Evolutionary conservation across 2,329 filamentous ascomycete genomes (phyloP).

Genomic region (Claviceps pusilla): DNA sequence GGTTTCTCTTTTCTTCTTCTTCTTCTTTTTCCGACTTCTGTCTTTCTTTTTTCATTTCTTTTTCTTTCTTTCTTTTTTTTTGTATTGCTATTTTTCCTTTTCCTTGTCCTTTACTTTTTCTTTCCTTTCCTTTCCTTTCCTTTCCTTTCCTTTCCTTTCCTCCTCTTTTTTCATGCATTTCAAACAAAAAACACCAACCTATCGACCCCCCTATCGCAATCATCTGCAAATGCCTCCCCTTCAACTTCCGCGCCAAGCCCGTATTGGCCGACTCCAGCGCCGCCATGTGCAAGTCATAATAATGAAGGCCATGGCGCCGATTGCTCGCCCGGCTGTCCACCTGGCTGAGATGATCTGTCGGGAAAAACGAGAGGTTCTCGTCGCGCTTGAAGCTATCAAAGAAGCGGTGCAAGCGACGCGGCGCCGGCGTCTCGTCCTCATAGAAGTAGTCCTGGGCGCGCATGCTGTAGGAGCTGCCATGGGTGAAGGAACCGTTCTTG

Average conservation of each 20-base stretch:
- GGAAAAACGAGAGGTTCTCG: constrained; percentile 33
- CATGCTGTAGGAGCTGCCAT: constrained; percentile 36
- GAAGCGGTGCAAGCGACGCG: constrained; percentile 27
- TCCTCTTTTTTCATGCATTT: no score
- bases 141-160: no score
- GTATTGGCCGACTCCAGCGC: constrained; percentile 63
- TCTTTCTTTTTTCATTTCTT: no score
- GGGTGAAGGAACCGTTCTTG: constrained; percentile 40
- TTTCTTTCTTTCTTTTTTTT: no score
- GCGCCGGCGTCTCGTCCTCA: constrained; percentile 17
- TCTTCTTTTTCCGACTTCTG: no score
- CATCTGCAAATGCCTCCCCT: constrained; percentile 85
- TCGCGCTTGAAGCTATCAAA: constrained; percentile 51
- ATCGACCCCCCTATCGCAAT: constrained; percentile 93
- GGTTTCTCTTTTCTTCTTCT: no score
- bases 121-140: no score
- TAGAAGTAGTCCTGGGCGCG: constrained; percentile 36
- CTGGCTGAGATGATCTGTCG: constrained; percentile 26
- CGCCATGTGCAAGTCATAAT: constrained; percentile 41
- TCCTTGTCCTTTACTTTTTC: no score
- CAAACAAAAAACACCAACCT: constrained; percentile 28
- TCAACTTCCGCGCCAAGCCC: constrained; percentile 60
- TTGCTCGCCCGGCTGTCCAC: constrained; percentile 13
- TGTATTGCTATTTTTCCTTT: no score
- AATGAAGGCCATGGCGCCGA: constrained; percentile 24